Evolutionary conservation across 2,329 filamentous ascomycete genomes (phyloP), one percentile per base, ranked within the genome.

Genomic region (Lasiodiplodia citricola): DNA sequence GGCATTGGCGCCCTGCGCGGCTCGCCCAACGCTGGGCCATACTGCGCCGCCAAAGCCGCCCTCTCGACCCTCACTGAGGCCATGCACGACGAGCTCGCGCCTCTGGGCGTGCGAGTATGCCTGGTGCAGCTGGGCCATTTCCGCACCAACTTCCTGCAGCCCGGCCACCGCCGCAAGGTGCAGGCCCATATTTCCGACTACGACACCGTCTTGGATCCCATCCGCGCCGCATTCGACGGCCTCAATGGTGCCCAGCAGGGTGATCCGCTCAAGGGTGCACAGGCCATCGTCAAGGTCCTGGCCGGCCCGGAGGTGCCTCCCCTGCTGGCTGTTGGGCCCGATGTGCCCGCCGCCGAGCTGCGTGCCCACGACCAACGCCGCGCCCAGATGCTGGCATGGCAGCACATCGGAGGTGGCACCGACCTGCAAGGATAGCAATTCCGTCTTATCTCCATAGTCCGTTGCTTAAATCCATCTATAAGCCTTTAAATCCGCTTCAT

Each of bases 81-180:
- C 0, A 73, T 87, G 66, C 75, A 77, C 1, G 73, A 71, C 3
- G 85, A 87, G 71, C 76, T 84, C 1, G 80, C 76, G 13, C 79
- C 81, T 2, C 80, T 85, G 16, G 80, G 79, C 16, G 83, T 87
- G 67, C 65, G 74, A 14, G 82, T 82, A 18, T 79, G 82, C 3
- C 76, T 84, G 14, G 76, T 87, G 23, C 84, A 87, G 72, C 84
- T 83, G 0, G 85, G 85, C 2, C 82, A 80, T 50, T 87, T 86
- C 70, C 78, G 84, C 2, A 87, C 85, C 13, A 81, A 81, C n/a
- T 82, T 86, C 66, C 74, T 85, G 57, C 75, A 75, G 47, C 54
- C 72, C 4, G 72, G 71, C 3, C 50, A 52, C 50, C 50, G 50
- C 21, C 50, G 50, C 50, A 52, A 28, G 5, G 50, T 13, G 3